Base-by-base conservation (phyloP, 176 grass and related monocot genomes). In the Carex pumila region DNA sequence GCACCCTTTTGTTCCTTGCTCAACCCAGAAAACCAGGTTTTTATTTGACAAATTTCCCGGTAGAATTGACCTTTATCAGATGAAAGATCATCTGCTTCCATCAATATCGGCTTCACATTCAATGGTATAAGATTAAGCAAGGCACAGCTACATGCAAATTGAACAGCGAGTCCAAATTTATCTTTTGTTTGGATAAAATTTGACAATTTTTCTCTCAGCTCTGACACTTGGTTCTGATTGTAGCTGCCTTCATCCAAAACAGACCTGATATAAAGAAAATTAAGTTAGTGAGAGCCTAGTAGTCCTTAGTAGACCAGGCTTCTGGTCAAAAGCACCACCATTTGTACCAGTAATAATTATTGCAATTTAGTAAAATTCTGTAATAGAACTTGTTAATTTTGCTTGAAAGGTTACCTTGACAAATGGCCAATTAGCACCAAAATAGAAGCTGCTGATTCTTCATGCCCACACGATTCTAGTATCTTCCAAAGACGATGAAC, bases 381-480 rank as follows among this genome's bases (percentile, higher is more conserved):
- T 25, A 25, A 25, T 25, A 25, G 0, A 0, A 25, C 25, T 25
- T 25, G 25, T 25, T 25, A 25, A 25, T 25, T 25, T 25, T 25
- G 25, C 25, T 0, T 25, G 25, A 25, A 49, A 60, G 34, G 14
- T 77, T 87, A 90, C 95, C 96, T 98, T 86, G 92, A 89, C 22
- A 98, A 91, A 61, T 98, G 93, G 47, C 93, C 87, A 36, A 95
- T 8, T 34, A 98, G 85, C 43, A 98, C 91, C 62, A 98, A 85
- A 79, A 93, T 54, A 72, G 91, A 87, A 84, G 92, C 83, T 84
- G 89, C 89, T 83, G 88, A 90, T 30, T 87, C 93, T 52, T 90
- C 86, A 87, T 89, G 87, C 54, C 25, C 85, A 81, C 88, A 98
- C 0, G 75, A 88, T 67, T 95, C 88, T 67, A 92, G 55, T 67